These are phyloP conservation scores for Suillus luteus DNA, from an alignment of 768 basidiomycete genomes.

Conservation along the genomic window DNA sequence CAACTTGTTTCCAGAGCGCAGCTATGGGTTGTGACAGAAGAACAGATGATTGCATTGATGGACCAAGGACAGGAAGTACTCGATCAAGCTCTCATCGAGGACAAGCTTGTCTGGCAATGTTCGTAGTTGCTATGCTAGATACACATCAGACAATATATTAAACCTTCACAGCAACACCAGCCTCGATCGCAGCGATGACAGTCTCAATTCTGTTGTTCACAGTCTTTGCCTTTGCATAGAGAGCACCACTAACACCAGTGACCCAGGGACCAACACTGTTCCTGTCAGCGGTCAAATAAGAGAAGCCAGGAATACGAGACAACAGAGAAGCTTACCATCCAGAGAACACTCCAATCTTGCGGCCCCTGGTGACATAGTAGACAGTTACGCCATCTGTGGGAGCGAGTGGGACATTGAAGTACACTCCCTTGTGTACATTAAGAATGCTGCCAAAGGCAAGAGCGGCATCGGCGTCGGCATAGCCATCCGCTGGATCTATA, in stretches of 20 bases:
- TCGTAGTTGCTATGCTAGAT: background rate
- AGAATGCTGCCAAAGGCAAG: background rate
- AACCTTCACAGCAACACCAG: background rate
- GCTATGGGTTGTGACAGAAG: background rate
- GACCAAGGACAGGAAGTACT: background rate
- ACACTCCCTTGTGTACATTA: background rate
- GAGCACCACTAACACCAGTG: background rate
- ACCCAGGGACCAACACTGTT: background rate
- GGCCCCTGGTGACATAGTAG: background rate
- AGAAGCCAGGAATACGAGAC: background rate
- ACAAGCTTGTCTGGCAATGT: slow-evolving; percentile 2
- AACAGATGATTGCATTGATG: background rate
- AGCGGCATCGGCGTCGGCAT: background rate
- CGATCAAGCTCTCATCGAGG: background rate
- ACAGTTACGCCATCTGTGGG: background rate
- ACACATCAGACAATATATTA: background rate
- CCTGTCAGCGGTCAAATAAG: background rate
- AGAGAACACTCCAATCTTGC: background rate
- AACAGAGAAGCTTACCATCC: slow-evolving; percentile 1
- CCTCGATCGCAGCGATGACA: background rate
- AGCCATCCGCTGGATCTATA: background rate
- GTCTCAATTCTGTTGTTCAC: background rate
- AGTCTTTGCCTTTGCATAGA: background rate
- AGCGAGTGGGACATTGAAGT: background rate
- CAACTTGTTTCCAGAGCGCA: background rate